Conservation (phyloP, 2,329 filamentous ascomycete species). For the Akanthomyces uredinophilus region DNA sequence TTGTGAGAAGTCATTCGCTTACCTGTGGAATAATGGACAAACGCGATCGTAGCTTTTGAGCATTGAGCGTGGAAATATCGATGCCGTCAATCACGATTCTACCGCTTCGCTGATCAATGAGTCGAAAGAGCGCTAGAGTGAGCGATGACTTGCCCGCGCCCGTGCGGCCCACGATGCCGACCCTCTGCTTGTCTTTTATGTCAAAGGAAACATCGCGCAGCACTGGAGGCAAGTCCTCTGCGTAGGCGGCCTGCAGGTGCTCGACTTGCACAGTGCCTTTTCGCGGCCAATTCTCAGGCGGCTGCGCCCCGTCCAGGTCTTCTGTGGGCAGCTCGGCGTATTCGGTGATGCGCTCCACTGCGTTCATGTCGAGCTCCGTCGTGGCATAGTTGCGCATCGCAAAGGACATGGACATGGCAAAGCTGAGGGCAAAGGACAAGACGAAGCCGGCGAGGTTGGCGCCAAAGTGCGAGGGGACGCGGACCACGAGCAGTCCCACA, state of each 20-base stretch:
- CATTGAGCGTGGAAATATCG: conserved; percentile 66
- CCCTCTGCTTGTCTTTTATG: conserved; percentile 61
- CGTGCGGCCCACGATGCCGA: conserved; percentile 74
- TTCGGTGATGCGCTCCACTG: conserved; percentile 69
- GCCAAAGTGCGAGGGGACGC: conserved; percentile 56
- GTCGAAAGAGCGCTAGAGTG: conserved; percentile 73
- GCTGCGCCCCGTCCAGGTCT: conserved; percentile 52
- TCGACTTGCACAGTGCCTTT: conserved; percentile 67
- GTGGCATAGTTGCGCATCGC: conserved; percentile 63
- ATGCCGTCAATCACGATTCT: conserved; percentile 66
- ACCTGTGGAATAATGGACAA: conserved; percentile 70
- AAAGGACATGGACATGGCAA: conserved; percentile 61
- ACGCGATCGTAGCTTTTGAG: conserved; percentile 65
- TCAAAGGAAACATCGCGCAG: conserved; percentile 64
- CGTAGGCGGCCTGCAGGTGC: conserved; percentile 67
- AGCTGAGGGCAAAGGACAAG: conserved; percentile 66
- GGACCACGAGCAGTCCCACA: conserved; percentile 61
- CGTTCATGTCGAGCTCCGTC: conserved; percentile 74
- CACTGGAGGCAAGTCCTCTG: conserved; percentile 63
- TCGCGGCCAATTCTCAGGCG: conserved; percentile 69
- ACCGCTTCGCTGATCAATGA: conserved; percentile 63
- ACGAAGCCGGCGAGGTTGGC: conserved; percentile 71
- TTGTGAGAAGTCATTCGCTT: background rate
- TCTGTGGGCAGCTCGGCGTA: conserved; percentile 67
- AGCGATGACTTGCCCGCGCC: conserved; percentile 74